Evolutionary conservation across 192 early-diverging fungal species (phyloP), one percentile per base, ranked within the genome.

Genomic region (Coemansia sp.): DNA sequence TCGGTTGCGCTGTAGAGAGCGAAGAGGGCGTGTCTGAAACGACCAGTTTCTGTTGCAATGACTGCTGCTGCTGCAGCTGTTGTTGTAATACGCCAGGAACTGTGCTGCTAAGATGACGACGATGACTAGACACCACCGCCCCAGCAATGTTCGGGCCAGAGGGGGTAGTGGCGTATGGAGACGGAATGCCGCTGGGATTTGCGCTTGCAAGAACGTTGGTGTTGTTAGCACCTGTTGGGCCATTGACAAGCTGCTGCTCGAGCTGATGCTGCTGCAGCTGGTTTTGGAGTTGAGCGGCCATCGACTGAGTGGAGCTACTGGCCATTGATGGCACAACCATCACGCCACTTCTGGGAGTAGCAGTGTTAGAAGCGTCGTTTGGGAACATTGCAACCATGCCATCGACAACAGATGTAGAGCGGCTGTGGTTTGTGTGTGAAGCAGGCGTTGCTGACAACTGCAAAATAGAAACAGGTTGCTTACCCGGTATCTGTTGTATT

Each of bases 331-430:
- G 16, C 15, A 61, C 26, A 4, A 47, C 47, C 19, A 49, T 47
- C 41, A 66, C 47, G 59, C 74, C 68, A 46, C 63, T 76, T 36
- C 55, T 21, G 15, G 68, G 74, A 4, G 74, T 65, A 7, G 11
- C 62, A 16, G 36, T 55, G 36, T 26, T 71, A 8, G 68, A 66
- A 47, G 19, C 48, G 43, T 61, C 74, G 43, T 11, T 64, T 9
- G 74, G 69, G 52, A 64, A 77, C 74, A 65, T 71, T 9, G 74
- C 69, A 8, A 77, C 66, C 54, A 64, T 54, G 15, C 69, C 69
- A 43, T 77, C 74, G n/a, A 68, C 56, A 48, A 52, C 66, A 13
- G 74, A 77, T 11, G 69, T 58, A 32, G 69, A 68, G 48, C 74
- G 74, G 48, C 62, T 67, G 51, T 77, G 74, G 37, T 58, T 58